These are phyloP conservation scores for Pseudogymnoascus verrucosus DNA, from an alignment of 2,329 filamentous ascomycete genomes.

Conservation along the genomic window DNA sequence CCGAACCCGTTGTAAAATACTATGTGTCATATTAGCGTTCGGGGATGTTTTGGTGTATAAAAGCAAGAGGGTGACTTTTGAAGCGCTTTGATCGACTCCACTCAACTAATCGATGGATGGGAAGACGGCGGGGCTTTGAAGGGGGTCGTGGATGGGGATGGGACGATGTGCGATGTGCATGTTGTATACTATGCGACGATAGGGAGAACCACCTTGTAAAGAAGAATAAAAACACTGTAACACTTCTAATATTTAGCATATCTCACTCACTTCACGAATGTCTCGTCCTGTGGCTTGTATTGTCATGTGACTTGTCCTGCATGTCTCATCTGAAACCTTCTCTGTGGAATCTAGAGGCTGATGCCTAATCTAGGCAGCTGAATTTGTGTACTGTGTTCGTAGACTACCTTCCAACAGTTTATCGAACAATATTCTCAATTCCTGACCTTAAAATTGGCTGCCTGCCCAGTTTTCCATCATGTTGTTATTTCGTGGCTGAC, in stretches of 20 bases:
- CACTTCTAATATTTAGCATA: not conserved
- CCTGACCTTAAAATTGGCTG: not conserved
- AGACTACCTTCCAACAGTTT: not conserved
- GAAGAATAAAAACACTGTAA: constrained; percentile 7
- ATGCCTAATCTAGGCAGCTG: not conserved
- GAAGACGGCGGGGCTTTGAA: not conserved
- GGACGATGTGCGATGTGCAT: not conserved
- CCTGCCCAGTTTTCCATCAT: not conserved
- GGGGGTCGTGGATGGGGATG: not conserved
- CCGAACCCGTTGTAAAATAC: constrained; percentile 6
- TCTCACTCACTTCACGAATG: not conserved
- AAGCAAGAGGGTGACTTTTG: not conserved
- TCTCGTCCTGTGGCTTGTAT: not conserved
- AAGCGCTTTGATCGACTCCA: constrained; percentile 4
- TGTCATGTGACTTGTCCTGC: not conserved
- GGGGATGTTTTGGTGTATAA: constrained; percentile 4
- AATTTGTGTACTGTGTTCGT: not conserved
- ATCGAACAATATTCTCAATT: not conserved
- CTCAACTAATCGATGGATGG: constrained; percentile 6
- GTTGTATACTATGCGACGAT: constrained; percentile 5
- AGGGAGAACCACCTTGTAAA: not conserved
- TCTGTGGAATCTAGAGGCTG: not conserved
- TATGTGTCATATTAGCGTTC: constrained; percentile 9
- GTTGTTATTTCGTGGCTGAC: constrained; percentile 7
- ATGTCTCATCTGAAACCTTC: not conserved